These are phyloP conservation scores for Sesbania bispinosa DNA, from an alignment of 306 rosid genomes.

Conservation along the genomic window DNA sequence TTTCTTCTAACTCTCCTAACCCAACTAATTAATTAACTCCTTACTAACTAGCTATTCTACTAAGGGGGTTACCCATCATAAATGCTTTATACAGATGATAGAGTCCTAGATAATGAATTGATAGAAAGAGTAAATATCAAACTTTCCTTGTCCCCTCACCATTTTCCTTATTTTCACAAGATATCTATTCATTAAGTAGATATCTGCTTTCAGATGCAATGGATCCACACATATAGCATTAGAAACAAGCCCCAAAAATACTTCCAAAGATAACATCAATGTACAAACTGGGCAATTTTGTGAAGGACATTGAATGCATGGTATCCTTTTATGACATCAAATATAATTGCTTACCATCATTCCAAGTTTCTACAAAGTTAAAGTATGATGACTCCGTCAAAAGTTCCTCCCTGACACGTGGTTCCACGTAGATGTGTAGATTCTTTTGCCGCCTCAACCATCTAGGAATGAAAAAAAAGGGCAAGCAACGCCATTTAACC, in stretches of 20 bases:
- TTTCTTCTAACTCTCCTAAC: too few relatives aligned
- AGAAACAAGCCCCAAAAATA: background rate
- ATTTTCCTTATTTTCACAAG: background rate
- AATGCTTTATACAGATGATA: background rate
- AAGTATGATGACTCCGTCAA: constrained; percentile 70
- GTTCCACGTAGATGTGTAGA: constrained; percentile 77
- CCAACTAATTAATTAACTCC: too few relatives aligned
- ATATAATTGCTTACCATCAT: constrained; percentile 59
- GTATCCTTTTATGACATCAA: constrained; percentile 4
- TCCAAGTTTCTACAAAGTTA: constrained; percentile 80
- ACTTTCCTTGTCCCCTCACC: background rate
- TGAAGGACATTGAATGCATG: background rate
- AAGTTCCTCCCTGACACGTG: constrained; percentile 74
- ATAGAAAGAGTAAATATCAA: background rate
- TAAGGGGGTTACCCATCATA: too few relatives aligned
- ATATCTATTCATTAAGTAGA: background rate
- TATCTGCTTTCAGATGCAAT: background rate
- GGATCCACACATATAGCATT: constrained; percentile 18
- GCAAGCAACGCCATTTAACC: background rate
- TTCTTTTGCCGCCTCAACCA: constrained; percentile 83
- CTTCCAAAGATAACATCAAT: constrained; percentile 9
- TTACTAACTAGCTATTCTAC: too few relatives aligned
- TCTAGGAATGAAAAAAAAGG: constrained; percentile 41
- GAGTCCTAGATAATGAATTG: background rate
- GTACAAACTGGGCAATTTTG: background rate